Base-by-base conservation (phyloP, 768 basidiomycete species). In the Hypholoma fasciculare region DNA sequence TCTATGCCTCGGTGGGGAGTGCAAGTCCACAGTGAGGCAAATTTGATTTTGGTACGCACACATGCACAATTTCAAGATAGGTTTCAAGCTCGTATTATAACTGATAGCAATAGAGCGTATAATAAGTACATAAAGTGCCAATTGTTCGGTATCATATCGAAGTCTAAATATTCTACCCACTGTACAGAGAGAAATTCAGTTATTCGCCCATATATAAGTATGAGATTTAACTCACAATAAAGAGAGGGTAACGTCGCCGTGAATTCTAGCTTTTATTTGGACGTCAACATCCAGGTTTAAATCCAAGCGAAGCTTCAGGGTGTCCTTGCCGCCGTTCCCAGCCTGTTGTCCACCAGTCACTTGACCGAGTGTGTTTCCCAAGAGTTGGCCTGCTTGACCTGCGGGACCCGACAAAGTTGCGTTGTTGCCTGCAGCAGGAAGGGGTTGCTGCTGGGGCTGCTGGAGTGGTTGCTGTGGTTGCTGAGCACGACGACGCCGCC, bases 241-340 rank as follows among this genome's bases (percentile, higher is more conserved):
- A 0, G 71, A 68, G 23, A 73, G 67, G 1, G 73, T 73, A 11
- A 74, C 59, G 48, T 74, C 72, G 27, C 72, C 73, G 57, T 73
- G 69, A 17, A 73, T 64, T 49, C 68, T 64, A 26, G 73, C 74
- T 54, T 71, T 73, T 52, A 75, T 61, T 51, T 70, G 63, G 42
- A 74, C 68, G 27, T 72, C 70, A 43, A 72, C 71, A 49, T 74
- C 70, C 56, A 75, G 52, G 48, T 75, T 73, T 27, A 75, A 59
- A 53, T 73, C 71, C 49, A 73, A 57, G 17, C 72, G 58, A 7
- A 75, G 58, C 48, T 71, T 71, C 61, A 64, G 43, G 19, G 61
- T 58, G 40, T 59, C 61, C 56, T 69, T 69, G 23, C 59, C 66
- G 14, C 64, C 67, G 36, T 37, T 57, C 4, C 58, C 58, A 8